These are phyloP conservation scores for Penicillium thymicola DNA, from an alignment of 2,329 filamentous ascomycete genomes.

Conservation along the genomic window DNA sequence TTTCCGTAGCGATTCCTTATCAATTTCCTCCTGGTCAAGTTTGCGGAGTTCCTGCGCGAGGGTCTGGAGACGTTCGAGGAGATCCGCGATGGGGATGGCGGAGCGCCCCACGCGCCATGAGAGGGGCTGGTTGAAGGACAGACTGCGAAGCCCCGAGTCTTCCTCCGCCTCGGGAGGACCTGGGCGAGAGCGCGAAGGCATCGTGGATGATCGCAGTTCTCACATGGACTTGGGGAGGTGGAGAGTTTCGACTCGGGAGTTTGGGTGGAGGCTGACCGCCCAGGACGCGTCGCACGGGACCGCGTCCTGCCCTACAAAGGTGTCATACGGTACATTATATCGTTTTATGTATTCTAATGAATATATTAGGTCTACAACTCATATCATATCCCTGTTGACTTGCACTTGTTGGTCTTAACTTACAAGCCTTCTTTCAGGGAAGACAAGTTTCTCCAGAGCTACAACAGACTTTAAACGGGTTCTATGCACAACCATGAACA, in stretches of 20 bases:
- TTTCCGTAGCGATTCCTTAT: constrained; percentile 76
- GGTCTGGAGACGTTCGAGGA: constrained; percentile 75
- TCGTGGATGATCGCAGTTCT: constrained; percentile 28
- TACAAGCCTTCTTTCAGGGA: background rate
- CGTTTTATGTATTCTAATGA: background rate
- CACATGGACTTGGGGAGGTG: constrained; percentile 20
- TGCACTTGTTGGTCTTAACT: background rate
- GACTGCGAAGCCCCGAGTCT: constrained; percentile 40
- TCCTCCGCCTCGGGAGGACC: constrained; percentile 35
- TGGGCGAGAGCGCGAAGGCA: constrained; percentile 45
- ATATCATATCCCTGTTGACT: background rate
- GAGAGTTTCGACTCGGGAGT: constrained; percentile 17
- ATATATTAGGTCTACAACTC: background rate
- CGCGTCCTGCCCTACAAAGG: constrained; percentile 8
- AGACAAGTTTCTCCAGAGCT: background rate
- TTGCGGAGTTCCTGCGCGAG: constrained; percentile 79
- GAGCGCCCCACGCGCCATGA: constrained; percentile 85
- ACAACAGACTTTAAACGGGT: background rate
- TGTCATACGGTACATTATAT: background rate
- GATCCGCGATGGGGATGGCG: constrained; percentile 76
- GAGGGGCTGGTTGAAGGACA: constrained; percentile 80
- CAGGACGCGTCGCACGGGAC: constrained; percentile 20
- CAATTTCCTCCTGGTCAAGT: constrained; percentile 81
- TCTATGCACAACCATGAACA: background rate
- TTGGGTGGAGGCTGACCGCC: constrained; percentile 25